These are phyloP conservation scores for Solanum hybrid DNA, from an alignment of 305 asterid genomes.

Conservation along the genomic window DNA sequence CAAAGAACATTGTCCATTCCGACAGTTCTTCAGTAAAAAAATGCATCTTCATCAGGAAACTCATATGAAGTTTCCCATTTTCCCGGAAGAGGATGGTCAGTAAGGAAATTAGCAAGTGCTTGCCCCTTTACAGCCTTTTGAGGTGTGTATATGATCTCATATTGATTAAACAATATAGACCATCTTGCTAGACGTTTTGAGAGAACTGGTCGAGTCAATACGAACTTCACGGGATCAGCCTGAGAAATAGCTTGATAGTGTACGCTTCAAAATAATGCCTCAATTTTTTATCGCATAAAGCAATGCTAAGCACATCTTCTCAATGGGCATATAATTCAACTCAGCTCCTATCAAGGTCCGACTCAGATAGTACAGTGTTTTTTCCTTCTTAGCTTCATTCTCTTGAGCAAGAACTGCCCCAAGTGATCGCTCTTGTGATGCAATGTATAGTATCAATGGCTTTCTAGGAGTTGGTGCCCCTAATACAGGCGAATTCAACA, in stretches of 20 bases:
- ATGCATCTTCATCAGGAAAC: not conserved
- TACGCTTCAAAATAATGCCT: too few species aligned
- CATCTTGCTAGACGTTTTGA: not conserved
- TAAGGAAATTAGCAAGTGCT: not conserved
- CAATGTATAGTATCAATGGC: not conserved
- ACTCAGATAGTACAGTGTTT: too few species aligned
- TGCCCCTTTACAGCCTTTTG: not conserved
- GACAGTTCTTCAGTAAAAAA: too few species aligned
- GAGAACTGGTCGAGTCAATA: not conserved
- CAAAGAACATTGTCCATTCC: not conserved
- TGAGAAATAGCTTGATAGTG: not conserved
- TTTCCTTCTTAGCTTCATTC: not conserved
- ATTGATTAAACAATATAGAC: not conserved
- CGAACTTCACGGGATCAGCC: too few species aligned
- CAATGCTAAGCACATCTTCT: too few species aligned
- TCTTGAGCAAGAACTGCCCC: not conserved
- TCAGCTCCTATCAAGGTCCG: not conserved
- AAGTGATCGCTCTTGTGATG: not conserved
- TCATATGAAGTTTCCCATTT: not conserved
- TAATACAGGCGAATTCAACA: too few species aligned
- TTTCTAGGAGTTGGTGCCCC: not conserved
- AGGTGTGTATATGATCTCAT: not conserved
- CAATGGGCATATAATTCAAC: not conserved
- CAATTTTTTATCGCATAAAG: not conserved
- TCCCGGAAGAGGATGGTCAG: not conserved